Evolutionary conservation across 2,329 filamentous ascomycete species (phyloP).

Genomic region (Scedosporium minutisporum): DNA sequence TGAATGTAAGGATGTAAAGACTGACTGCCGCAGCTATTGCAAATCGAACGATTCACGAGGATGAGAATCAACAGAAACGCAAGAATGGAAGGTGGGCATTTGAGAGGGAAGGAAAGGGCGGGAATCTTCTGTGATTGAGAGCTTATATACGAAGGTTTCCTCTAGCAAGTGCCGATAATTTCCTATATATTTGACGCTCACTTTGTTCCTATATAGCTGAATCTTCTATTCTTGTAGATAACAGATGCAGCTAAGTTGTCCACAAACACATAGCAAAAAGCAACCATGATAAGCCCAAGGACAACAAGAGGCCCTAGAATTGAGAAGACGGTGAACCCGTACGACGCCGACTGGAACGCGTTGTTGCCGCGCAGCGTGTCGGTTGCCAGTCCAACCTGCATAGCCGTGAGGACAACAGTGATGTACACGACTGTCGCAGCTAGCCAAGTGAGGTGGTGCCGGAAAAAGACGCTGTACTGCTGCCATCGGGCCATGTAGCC

Average conservation of each 20-base stretch:
- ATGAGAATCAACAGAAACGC: too few species aligned
- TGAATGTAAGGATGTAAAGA: too few species aligned
- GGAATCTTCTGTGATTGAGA: too few species aligned
- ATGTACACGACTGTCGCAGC: constrained; percentile 29
- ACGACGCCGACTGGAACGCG: constrained; percentile 31
- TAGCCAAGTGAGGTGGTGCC: constrained; percentile 32
- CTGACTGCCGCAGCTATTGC: too few species aligned
- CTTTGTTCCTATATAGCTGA: too few species aligned
- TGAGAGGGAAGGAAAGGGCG: too few species aligned
- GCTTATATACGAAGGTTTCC: too few species aligned
- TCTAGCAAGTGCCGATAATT: too few species aligned
- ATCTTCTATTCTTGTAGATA: constrained; percentile 6
- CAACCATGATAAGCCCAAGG: constrained; percentile 14
- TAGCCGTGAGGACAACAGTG: constrained; percentile 34
- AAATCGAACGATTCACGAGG: too few species aligned
- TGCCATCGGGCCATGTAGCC: constrained; percentile 16
- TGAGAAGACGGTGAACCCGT: constrained; percentile 38
- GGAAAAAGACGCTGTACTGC: constrained; percentile 30
- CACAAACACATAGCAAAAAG: constrained; percentile 11
- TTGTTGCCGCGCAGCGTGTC: constrained; percentile 20
- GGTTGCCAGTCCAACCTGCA: constrained; percentile 37
- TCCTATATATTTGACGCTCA: too few species aligned
- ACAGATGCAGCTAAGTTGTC: constrained; percentile 10
- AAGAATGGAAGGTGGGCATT: too few species aligned
- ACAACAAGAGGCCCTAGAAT: constrained; percentile 29